Base-by-base conservation (phyloP, 2,329 filamentous ascomycete genomes). In the Calonectria hongkongensis region DNA sequence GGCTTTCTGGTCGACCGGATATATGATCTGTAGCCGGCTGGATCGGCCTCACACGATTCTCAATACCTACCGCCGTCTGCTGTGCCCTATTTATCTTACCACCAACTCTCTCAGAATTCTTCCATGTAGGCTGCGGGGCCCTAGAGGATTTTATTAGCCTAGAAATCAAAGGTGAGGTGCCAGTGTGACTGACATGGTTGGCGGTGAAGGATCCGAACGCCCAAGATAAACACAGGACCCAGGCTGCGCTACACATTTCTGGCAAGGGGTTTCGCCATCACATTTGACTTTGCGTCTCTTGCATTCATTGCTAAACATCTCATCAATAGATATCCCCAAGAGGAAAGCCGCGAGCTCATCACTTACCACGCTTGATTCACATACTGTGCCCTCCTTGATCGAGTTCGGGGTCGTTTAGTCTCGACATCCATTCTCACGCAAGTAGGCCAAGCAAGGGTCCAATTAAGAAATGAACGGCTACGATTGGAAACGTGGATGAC, bases 251-350 rank as follows among this genome's bases (percentile, higher is more conserved):
- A 25, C 12, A 15, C 66, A 68, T 43, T 33, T 68, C 12, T 12
- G 33, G 25, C 66, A 68, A 7, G 66, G 66, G 6, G n/a, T 68
- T 0, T 18, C 56, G n/a, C 66, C 66, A 16, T 69, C 58, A n/a
- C 66, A 69, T n/a, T 64, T 69, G 21, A 64, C 51, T 28, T 69
- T 69, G 16, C 66, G 27, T 27, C 58, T 56, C 47, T 69, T 69
- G 21, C 66, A 69, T 36, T 62, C 54, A 56, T 64, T 63, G 16
- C 66, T 69, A 10, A n/a, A 41, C 15, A 25, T 33, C 18, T 39
- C 16, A 54, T 51, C 33, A 33, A 48, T 9, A 2, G n/a, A 13
- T 28, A 2, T 9, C 39, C 8, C 4, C 9, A 3, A 36, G 30
- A 15, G 7, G 16, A 33, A 1, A 33, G 6, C n/a, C 6, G 10